A percentile compares a stretch with the other conserved stretches of the same genome.
phyloP scores from a whole-genome alignment of 352 stramenopile species.

The Saprolegnia diclina region DNA sequence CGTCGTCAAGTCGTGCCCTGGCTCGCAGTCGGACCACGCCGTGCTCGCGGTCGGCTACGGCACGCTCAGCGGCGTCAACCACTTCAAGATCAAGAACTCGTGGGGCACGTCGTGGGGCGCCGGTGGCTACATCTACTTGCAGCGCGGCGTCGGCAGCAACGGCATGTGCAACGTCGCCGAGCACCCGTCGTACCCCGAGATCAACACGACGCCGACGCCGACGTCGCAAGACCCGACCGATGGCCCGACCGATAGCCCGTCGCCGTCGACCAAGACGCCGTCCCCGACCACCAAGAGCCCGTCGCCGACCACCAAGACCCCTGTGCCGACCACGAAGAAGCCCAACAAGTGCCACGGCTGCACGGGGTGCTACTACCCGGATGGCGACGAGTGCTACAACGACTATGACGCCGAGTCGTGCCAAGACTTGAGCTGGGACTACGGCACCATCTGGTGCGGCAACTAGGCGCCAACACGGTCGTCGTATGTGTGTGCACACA shows the following conservation, averaged over 20 bases:
- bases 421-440: too few relatives aligned
- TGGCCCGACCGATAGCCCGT: slow-evolving; percentile 22
- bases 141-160: slow-evolving; percentile 16
- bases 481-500: too few relatives aligned
- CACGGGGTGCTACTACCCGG: too few relatives aligned
- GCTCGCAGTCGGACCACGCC: slow-evolving; percentile 28
- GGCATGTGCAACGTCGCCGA: neutral
- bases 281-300: too few relatives aligned
- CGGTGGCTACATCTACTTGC: slow-evolving; percentile 25
- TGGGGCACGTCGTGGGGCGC: slow-evolving; percentile 23
- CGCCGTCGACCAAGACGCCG: slow-evolving; percentile 36
- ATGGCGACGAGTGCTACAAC: too few relatives aligned
- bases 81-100: slow-evolving; percentile 28
- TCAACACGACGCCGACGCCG: neutral
- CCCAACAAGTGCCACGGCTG: too few relatives aligned
- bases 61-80: slow-evolving; percentile 28
- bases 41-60: slow-evolving; percentile 25
- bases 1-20: slow-evolving; percentile 69
- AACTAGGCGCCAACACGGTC: too few relatives aligned
- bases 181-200: neutral
- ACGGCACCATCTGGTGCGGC: too few relatives aligned
- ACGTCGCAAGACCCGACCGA: neutral
- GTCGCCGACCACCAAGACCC: too few relatives aligned
- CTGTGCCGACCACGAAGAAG: too few relatives aligned
- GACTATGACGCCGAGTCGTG: too few relatives aligned